A percentile compares a stretch with the other conserved stretches of the same genome.
Conservation (phyloP, 2,329 filamentous ascomycete genomes). For the Clonostachys solani region DNA sequence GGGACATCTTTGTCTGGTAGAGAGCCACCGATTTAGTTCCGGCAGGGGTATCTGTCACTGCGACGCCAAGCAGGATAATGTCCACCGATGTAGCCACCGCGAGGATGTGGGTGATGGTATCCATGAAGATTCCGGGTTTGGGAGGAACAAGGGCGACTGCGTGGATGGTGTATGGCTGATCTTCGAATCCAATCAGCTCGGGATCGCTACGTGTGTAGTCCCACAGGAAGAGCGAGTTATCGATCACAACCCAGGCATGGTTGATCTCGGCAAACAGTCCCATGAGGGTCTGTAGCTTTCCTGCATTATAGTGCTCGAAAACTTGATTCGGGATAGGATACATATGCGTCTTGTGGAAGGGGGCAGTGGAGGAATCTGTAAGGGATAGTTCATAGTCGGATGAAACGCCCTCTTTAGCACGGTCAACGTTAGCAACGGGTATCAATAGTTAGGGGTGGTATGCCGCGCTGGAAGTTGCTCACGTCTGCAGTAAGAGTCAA, state of each 20-base stretch:
- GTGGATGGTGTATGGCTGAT: slow-evolving; percentile 82
- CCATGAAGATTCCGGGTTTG: slow-evolving; percentile 81
- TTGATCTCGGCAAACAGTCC: slow-evolving; percentile 92
- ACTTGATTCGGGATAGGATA: slow-evolving; percentile 90
- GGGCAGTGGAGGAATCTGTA: slow-evolving; percentile 69
- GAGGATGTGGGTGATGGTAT: slow-evolving; percentile 79
- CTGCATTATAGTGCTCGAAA: slow-evolving; percentile 86
- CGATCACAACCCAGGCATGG: slow-evolving; percentile 93
- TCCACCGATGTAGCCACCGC: slow-evolving; percentile 85
- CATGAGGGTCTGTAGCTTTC: slow-evolving; percentile 87
- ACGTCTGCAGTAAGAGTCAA: slow-evolving; percentile 89
- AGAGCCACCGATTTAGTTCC: slow-evolving; percentile 72
- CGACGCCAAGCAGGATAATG: slow-evolving; percentile 83
- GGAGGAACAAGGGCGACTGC: slow-evolving; percentile 86
- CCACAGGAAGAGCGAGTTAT: slow-evolving; percentile 96
- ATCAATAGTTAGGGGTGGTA: background rate
- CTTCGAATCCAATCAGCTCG: slow-evolving; percentile 87
- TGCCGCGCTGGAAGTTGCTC: slow-evolving; percentile 33
- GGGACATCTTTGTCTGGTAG: slow-evolving; percentile 84
- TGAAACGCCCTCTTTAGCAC: slow-evolving; percentile 71
- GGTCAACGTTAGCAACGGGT: background rate
- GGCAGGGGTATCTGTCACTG: slow-evolving; percentile 59
- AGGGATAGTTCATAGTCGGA: slow-evolving; percentile 83
- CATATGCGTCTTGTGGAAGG: slow-evolving; percentile 82
- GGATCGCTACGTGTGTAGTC: slow-evolving; percentile 93